Evolutionary conservation across 768 basidiomycete species (phyloP), one percentile per base, ranked within the genome.

Genomic region (Auricularia cornea): DNA sequence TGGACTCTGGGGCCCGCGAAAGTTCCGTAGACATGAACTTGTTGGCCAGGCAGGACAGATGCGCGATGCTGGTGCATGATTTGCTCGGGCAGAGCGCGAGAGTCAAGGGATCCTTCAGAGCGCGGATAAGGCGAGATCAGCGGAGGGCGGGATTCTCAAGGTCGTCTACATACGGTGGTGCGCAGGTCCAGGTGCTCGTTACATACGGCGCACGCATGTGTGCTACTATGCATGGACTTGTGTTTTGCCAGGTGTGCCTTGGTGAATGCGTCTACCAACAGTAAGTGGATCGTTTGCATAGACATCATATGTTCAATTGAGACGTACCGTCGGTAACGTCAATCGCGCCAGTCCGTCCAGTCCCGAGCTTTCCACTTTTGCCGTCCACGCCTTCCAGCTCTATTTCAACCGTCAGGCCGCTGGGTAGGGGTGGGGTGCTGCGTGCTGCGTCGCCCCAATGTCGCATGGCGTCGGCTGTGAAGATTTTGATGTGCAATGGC

Each of bases 401-500:
- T 11, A 80, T 67, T 4, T 73, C 67, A 52, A 69, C 80, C 3
- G 77, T 81, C 63, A 87, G 83, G 0, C 85, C 84, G 26, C 66
- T 72, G 14, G 87, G 87, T 51, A 85, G 75, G 3, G 77, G 70
- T n/a, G 64, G 61, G 26, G 70, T 62, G 16, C 61, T 57, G 26
- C 54, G 59, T 10, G 66, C 60, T 11, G 78, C 75, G 16, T 70
- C 71, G 16, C 78, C 68, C 87, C 89, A 91, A 3, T 72, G 70
- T 62, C 78, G 78, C 23, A 79, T 77, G 14, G 86, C 87, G 62
- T 86, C 83, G 48, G 79, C 73, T 2, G 86, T 85, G 73, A 92
- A 94, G 5, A 92, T 71, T 67, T 88, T 89, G 67, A 91, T 82
- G 64, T 85, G 86, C 35, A 94, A 76, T 0, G 90, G 89, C 84